These are phyloP conservation scores for Phaeoacremonium minimum DNA, from an alignment of 2,329 filamentous ascomycete genomes.

Conservation along the genomic window DNA sequence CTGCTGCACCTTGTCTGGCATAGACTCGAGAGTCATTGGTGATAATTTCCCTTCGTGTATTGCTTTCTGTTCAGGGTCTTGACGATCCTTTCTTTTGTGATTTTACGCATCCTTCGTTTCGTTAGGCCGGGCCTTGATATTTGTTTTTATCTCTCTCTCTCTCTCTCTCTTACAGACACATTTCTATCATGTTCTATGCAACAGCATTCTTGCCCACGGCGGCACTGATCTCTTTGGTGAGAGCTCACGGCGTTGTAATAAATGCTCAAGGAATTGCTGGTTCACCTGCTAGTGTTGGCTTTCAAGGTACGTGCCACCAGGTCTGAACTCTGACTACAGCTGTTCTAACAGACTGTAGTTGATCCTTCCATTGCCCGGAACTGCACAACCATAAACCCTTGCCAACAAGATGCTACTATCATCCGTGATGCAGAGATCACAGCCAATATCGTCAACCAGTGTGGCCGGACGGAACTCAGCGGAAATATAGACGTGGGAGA, in stretches of 20 bases:
- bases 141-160: not conserved
- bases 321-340: conserved; percentile 1
- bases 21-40: too few relatives aligned
- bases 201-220: not conserved
- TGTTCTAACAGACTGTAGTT: too few relatives aligned
- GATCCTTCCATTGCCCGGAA: conserved; percentile 51
- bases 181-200: not conserved
- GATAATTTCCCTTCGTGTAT: too few relatives aligned
- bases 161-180: not conserved
- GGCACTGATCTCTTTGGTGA: not conserved
- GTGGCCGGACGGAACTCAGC: conserved; percentile 54
- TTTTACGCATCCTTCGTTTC: not conserved
- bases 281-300: not conserved
- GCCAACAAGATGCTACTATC: conserved; percentile 60
- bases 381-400: conserved; percentile 56
- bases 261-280: not conserved
- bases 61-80: too few relatives aligned
- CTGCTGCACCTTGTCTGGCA: too few relatives aligned
- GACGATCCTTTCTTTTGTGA: not conserved
- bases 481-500: conserved; percentile 60
- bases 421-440: conserved; percentile 52
- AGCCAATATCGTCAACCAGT: conserved; percentile 49
- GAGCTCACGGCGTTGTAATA: conserved; percentile 1
- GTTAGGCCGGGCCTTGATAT: not conserved
- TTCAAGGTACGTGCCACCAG: not conserved